These are phyloP conservation scores for Botrytis aclada DNA, from an alignment of 2,329 filamentous ascomycete genomes.

Conservation along the genomic window DNA sequence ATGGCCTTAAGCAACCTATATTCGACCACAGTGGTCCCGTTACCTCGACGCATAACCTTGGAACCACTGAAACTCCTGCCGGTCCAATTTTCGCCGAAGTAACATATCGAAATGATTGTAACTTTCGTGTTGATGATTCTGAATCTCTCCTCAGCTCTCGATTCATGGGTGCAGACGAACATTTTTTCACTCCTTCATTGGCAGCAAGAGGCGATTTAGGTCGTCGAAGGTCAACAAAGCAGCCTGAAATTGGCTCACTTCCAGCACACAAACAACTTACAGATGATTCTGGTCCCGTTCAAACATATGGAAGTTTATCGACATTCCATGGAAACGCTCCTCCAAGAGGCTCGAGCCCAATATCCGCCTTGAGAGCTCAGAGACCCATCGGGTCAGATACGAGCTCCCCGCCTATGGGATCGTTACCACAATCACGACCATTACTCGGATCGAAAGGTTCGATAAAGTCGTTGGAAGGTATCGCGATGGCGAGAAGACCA, in stretches of 20 bases:
- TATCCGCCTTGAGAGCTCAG: slow-evolving; percentile 75
- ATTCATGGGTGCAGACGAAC: slow-evolving; percentile 88
- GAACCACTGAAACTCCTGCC: slow-evolving; percentile 79
- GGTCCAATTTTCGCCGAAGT: slow-evolving; percentile 80
- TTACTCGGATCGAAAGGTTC: slow-evolving; percentile 36
- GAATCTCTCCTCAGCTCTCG: slow-evolving; percentile 88
- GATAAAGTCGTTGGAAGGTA: slow-evolving; percentile 48
- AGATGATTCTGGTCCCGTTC: slow-evolving; percentile 59
- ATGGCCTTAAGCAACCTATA: slow-evolving; percentile 69
- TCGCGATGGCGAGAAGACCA: slow-evolving; percentile 59
- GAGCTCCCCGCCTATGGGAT: slow-evolving; percentile 54
- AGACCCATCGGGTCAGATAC: slow-evolving; percentile 59
- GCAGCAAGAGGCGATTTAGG: slow-evolving; percentile 38
- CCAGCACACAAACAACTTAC: slow-evolving; percentile 57
- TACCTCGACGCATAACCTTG: slow-evolving; percentile 75
- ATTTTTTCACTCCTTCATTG: slow-evolving; percentile 80
- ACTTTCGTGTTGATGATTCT: slow-evolving; percentile 86
- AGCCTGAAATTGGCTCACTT: slow-evolving; percentile 67
- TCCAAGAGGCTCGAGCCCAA: slow-evolving; percentile 75
- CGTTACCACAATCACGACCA: slow-evolving; percentile 41
- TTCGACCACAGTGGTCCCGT: slow-evolving; percentile 61
- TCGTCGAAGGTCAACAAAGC: slow-evolving; percentile 39
- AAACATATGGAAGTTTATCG: slow-evolving; percentile 85
- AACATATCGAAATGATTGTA: slow-evolving; percentile 82
- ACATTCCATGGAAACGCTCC: slow-evolving; percentile 85